Percentiles rank a stretch among this genome's conserved stretches.
These are phyloP conservation scores for Aspergillus sp. DNA, from an alignment of 2,329 filamentous ascomycete genomes.

Conservation along the genomic window DNA sequence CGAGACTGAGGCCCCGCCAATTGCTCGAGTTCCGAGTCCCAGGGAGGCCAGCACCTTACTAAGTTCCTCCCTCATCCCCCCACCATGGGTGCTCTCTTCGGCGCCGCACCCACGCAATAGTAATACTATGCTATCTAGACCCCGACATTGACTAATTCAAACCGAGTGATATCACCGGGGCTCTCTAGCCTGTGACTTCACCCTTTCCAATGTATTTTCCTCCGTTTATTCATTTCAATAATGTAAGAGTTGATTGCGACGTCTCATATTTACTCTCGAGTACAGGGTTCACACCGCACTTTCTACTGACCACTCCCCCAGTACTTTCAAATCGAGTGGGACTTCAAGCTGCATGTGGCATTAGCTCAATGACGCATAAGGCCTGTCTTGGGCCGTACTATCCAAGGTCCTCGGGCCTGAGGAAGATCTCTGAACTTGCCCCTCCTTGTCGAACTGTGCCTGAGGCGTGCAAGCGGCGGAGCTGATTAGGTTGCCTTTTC, in stretches of 20 bases:
- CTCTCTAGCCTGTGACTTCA: neutral
- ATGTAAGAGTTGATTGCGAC: neutral
- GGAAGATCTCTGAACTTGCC: conserved; percentile 3
- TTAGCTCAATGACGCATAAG: neutral
- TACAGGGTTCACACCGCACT: conserved; percentile 4
- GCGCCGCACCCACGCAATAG: conserved; percentile 3
- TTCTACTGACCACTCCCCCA: neutral
- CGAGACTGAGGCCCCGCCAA: conserved; percentile 30
- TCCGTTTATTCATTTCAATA: neutral
- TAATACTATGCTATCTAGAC: conserved; percentile 17
- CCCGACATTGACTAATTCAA: conserved; percentile 19
- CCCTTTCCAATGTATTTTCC: neutral
- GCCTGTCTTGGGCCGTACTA: neutral
- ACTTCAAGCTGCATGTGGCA: neutral
- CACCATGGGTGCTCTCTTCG: conserved; percentile 11
- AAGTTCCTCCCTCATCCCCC: conserved; percentile 1
- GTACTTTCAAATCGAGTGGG: neutral
- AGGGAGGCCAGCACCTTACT: neutral
- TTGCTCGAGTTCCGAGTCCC: neutral
- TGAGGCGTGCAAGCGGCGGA: neutral
- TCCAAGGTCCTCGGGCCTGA: conserved; percentile 4
- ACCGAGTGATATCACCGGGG: conserved; percentile 4
- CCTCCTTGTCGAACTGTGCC: neutral
- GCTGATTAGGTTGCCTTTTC: neutral
- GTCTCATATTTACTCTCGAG: neutral